Percentiles rank a stretch among this genome's conserved stretches.
Conservation (phyloP, 2,329 filamentous ascomycete species). For the Ceratocystiopsis brevicomis region DNA sequence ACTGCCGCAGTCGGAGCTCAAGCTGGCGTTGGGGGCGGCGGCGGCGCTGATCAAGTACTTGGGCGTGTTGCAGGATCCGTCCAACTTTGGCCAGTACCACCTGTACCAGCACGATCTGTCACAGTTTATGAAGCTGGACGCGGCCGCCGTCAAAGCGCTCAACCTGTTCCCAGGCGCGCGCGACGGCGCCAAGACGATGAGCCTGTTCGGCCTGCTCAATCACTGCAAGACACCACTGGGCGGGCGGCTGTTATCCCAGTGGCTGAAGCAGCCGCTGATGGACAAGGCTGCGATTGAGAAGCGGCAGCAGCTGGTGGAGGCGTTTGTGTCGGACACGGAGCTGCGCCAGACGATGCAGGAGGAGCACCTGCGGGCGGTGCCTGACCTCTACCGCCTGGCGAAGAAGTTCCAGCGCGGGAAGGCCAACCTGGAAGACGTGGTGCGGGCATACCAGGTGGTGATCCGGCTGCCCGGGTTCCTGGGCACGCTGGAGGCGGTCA, state of each 20-base stretch:
- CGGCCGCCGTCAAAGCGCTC: constrained; percentile 77
- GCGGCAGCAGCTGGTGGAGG: constrained; percentile 84
- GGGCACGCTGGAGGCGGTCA: constrained; percentile 72
- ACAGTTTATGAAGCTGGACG: constrained; percentile 97
- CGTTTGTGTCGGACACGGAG: constrained; percentile 84
- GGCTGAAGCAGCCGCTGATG: constrained; percentile 97
- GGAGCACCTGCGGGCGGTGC: constrained; percentile 79
- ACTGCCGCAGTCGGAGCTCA: constrained; percentile 78
- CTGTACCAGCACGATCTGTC: constrained; percentile 93
- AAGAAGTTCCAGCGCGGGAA: constrained; percentile 88
- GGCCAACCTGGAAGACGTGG: constrained; percentile 87
- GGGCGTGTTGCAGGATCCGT: constrained; percentile 70
- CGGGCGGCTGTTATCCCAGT: constrained; percentile 76
- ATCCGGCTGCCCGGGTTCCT: constrained; percentile 85
- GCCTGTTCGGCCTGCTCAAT: constrained; percentile 79
- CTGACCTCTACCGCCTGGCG: constrained; percentile 79
- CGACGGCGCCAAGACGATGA: constrained; percentile 96
- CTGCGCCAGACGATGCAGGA: constrained; percentile 92
- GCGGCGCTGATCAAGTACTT: constrained; percentile 90
- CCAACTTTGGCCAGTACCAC: constrained; percentile 93
- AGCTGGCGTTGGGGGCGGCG: constrained; percentile 88
- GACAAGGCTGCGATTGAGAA: constrained; percentile 67
- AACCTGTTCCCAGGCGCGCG: constrained; percentile 93
- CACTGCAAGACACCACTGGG: constrained; percentile 95
- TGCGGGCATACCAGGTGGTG: constrained; percentile 83